phyloP scores from a whole-genome alignment of 108 stramenopile species.

The Discostella pseudostelligera region DNA sequence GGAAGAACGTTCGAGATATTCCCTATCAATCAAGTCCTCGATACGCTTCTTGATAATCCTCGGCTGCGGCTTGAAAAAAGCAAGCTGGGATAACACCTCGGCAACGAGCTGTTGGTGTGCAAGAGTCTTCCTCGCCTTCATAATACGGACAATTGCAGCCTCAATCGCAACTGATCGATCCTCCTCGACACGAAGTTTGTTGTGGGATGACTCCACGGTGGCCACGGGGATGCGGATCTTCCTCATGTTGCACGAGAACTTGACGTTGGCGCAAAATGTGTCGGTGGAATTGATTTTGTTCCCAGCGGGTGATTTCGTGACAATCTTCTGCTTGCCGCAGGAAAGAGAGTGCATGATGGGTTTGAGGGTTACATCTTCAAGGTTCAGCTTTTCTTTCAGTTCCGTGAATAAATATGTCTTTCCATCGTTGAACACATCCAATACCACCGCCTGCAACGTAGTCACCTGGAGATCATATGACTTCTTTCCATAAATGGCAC shows the following conservation, averaged over 20 bases:
- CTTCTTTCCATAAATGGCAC: constrained; percentile 91
- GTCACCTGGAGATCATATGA: constrained; percentile 95
- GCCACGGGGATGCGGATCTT: constrained; percentile 99
- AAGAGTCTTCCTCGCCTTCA: constrained; percentile 99
- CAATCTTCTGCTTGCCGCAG: constrained; percentile 98
- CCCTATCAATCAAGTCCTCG: constrained; percentile 93
- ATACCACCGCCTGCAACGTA: constrained; percentile 93
- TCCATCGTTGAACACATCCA: constrained; percentile 86
- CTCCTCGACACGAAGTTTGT: constrained; percentile 96
- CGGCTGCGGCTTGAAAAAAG: constrained; percentile 98
- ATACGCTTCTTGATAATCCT: constrained; percentile 93
- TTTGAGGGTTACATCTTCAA: constrained; percentile 90
- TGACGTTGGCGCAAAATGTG: constrained; percentile 85
- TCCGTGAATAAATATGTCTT: constrained; percentile 66
- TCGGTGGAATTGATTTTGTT: constrained; percentile 90
- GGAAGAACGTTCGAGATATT: constrained; percentile 91
- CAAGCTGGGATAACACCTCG: constrained; percentile 95
- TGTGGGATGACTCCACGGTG: constrained; percentile 93
- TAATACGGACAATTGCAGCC: constrained; percentile 99
- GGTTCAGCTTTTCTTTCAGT: constrained; percentile 69
- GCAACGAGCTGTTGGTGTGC: constrained; percentile 96
- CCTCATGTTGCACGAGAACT: constrained; percentile 90
- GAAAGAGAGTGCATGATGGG: constrained; percentile 96
- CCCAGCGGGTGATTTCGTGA: constrained; percentile 81
- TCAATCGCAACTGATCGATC: constrained; percentile 97